A percentile compares a stretch with the other conserved stretches of the same genome.
phyloP scores from a whole-genome alignment of 805 yeast genomes.

The Saccharomycopsis olivae region DNA sequence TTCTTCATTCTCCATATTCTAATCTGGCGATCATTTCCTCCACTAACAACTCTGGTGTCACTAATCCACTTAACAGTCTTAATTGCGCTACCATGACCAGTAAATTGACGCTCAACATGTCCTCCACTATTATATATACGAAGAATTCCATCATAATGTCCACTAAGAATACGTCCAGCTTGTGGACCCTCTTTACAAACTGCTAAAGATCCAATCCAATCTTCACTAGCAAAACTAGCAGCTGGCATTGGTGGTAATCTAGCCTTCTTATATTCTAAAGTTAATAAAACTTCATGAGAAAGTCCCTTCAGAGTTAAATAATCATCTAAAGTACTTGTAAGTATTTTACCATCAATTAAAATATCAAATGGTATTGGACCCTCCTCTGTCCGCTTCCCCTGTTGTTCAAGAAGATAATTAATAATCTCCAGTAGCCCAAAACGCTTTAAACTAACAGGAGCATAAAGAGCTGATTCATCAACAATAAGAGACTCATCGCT shows the following conservation, averaged over 20 bases:
- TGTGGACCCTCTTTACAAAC: constrained; percentile 32
- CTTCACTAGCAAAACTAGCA: constrained; percentile 84
- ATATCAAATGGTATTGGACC: constrained; percentile 86
- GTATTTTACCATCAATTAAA: constrained; percentile 71
- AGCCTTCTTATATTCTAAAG: constrained; percentile 84
- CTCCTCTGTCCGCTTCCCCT: constrained; percentile 30
- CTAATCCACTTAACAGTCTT: constrained; percentile 74
- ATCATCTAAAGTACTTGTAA: constrained; percentile 70
- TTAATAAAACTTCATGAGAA: constrained; percentile 69
- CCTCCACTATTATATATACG: constrained; percentile 83
- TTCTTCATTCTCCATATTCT: constrained; percentile 75
- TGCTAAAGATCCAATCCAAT: constrained; percentile 82
- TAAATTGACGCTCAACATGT: constrained; percentile 63
- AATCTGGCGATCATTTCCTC: constrained; percentile 81
- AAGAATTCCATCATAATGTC: constrained; percentile 91
- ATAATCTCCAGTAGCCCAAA: constrained; percentile 93
- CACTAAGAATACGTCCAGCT: constrained; percentile 59
- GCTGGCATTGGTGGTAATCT: constrained; percentile 89
- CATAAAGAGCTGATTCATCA: constrained; percentile 72
- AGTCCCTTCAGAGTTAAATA: constrained; percentile 69
- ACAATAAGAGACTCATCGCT: constrained; percentile 63
- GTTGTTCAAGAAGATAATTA: constrained; percentile 61
- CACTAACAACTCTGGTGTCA: constrained; percentile 66
- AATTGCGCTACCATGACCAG: constrained; percentile 84
- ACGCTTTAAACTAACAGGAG: constrained; percentile 77